phyloP scores from a whole-genome alignment of 2,329 filamentous ascomycete genomes.

The Thielaviopsis populi region DNA sequence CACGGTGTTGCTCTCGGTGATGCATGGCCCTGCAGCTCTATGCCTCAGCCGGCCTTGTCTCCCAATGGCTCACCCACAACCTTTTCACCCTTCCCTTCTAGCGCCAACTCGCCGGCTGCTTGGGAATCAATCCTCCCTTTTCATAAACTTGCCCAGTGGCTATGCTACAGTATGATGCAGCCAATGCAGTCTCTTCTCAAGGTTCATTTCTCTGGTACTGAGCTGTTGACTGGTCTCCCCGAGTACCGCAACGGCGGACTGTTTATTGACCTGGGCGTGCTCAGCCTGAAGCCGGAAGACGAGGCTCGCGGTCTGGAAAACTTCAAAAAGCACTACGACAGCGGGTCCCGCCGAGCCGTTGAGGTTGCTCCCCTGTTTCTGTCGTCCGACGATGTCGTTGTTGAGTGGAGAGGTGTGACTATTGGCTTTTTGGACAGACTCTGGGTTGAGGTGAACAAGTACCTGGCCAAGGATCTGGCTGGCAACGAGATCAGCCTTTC shows the following conservation, averaged over 20 bases:
- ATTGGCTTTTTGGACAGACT: slow-evolving; percentile 44
- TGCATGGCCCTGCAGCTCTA: slow-evolving; percentile 77
- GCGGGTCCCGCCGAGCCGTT: slow-evolving; percentile 48
- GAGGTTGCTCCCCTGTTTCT: slow-evolving; percentile 45
- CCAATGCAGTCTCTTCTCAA: slow-evolving; percentile 72
- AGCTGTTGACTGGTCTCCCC: slow-evolving; percentile 72
- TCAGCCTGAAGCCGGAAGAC: slow-evolving; percentile 60
- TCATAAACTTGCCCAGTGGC: slow-evolving; percentile 90
- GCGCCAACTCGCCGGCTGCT: slow-evolving; percentile 31
- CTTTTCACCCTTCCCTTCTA: slow-evolving; percentile 33
- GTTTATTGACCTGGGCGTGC: slow-evolving; percentile 67
- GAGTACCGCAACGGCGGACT: slow-evolving; percentile 89
- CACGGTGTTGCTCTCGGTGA: slow-evolving; percentile 81
- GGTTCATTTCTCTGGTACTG: slow-evolving; percentile 65
- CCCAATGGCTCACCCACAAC: slow-evolving; percentile 33
- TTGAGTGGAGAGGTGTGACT: slow-evolving; percentile 51
- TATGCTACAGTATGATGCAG: slow-evolving; percentile 85
- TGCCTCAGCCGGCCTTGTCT: slow-evolving; percentile 41
- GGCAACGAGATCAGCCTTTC: slow-evolving; percentile 63
- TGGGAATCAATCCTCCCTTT: slow-evolving; percentile 79
- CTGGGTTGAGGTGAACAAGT: slow-evolving; percentile 41
- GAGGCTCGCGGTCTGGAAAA: slow-evolving; percentile 52
- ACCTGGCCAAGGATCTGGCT: slow-evolving; percentile 46
- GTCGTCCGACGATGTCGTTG: slow-evolving; percentile 44
- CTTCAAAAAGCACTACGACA: slow-evolving; percentile 50